Percentiles rank a stretch among this genome's conserved stretches.
These are phyloP conservation scores for Paraphysoderma sedebokerense DNA, from an alignment of 371 early-diverging fungal species.

Conservation along the genomic window DNA sequence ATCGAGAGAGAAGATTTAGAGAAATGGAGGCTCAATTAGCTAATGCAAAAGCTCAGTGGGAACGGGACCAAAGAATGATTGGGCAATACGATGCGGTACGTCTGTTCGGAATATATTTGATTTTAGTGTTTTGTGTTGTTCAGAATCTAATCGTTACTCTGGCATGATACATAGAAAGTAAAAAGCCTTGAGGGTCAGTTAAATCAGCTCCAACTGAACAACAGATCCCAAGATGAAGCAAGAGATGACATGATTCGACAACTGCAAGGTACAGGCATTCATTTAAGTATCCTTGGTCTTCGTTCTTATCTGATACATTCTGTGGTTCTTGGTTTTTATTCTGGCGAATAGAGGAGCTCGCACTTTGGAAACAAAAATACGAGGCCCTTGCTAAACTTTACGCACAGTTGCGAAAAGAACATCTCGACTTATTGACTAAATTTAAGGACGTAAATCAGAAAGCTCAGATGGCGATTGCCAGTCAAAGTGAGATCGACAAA, in stretches of 20 bases:
- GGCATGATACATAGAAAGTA: no score
- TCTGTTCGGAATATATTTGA: no score
- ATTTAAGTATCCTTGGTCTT: not conserved
- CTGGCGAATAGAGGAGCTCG: constrained; percentile 29
- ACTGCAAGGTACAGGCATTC: constrained; percentile 11
- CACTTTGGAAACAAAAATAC: constrained; percentile 79
- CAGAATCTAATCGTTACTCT: no score
- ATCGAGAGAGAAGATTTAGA: constrained; percentile 22
- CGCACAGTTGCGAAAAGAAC: constrained; percentile 87
- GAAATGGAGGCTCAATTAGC: constrained; percentile 52
- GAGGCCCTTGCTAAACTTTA: constrained; percentile 86
- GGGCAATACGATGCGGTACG: constrained; percentile 62
- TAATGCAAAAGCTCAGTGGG: constrained; percentile 47
- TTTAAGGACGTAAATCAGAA: constrained; percentile 30
- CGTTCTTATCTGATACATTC: not conserved
- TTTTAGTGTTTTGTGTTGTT: no score
- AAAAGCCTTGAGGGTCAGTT: no score
- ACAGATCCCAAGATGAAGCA: not conserved
- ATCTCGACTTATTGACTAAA: constrained; percentile 76
- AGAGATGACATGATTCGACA: constrained; percentile 15
- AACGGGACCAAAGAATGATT: constrained; percentile 63
- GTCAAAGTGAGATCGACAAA: constrained; percentile 11
- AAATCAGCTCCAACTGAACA: not conserved
- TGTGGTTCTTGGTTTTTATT: not conserved
- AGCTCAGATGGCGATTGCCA: not conserved